Evolutionary conservation across 1,284 basidiomycete genomes (phyloP).

Genomic region (Pseudozyma thailandica): DNA sequence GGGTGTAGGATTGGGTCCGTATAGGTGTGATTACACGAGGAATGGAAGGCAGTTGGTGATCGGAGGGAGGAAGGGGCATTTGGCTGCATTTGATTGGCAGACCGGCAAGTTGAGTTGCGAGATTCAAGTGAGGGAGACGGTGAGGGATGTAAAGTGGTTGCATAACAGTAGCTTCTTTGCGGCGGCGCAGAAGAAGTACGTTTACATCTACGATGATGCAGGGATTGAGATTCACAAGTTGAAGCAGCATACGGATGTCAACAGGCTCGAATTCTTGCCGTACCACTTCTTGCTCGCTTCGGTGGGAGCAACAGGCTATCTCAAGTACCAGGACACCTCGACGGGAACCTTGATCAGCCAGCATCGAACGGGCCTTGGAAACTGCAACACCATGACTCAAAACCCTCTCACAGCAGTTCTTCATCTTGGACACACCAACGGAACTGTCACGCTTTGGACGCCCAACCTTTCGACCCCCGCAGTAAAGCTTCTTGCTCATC

Average conservation of each 20-base stretch:
- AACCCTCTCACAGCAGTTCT: conserved; percentile 90
- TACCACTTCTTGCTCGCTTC: conserved; percentile 94
- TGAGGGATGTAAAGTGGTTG: conserved; percentile 89
- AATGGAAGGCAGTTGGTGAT: conserved; percentile 80
- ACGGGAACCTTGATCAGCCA: conserved; percentile 88
- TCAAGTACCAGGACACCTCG: conserved; percentile 97
- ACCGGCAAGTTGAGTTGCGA: conserved; percentile 87
- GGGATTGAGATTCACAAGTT: conserved; percentile 88
- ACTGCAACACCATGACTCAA: conserved; percentile 87
- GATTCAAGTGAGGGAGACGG: conserved; percentile 88
- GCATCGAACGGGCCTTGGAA: conserved; percentile 77
- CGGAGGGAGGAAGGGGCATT: conserved; percentile 80
- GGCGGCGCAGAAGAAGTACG: conserved; percentile 95
- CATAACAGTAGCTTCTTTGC: conserved; percentile 93
- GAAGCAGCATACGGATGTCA: conserved; percentile 84
- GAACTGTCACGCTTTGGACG: conserved; percentile 92
- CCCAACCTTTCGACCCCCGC: conserved; percentile 91
- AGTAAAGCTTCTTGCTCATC: conserved; percentile 88
- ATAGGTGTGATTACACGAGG: conserved; percentile 82
- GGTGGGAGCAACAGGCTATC: conserved; percentile 84
- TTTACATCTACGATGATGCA: conserved; percentile 90
- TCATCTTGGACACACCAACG: conserved; percentile 82
- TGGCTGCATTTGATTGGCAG: conserved; percentile 96
- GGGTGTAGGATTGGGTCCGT: conserved; percentile 74
- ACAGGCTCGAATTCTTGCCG: conserved; percentile 88